A percentile compares a stretch with the other conserved stretches of the same genome.
Evolutionary conservation across 2,329 filamentous ascomycete species (phyloP).

Genomic region (Calonectria crousiana): DNA sequence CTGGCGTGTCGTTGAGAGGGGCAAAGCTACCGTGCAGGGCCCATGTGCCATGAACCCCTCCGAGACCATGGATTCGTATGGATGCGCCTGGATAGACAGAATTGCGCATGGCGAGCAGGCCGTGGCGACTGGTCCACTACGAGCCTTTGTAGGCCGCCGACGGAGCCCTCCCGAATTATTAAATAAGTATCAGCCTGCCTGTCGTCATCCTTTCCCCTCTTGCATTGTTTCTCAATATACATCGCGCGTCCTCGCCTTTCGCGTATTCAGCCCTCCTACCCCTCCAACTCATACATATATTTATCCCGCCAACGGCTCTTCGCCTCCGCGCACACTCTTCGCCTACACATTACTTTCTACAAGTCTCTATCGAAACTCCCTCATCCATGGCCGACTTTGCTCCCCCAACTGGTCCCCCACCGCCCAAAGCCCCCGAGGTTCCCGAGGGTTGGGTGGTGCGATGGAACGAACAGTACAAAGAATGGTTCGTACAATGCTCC

Average conservation of each 20-base stretch:
- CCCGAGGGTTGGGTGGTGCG: conserved; percentile 81
- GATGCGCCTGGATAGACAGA: conserved; percentile 2
- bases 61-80: neutral
- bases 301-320: neutral
- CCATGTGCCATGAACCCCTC: conserved; percentile 9
- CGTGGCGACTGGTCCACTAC: conserved; percentile 12
- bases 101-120: neutral
- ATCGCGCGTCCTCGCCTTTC: neutral
- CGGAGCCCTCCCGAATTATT: neutral
- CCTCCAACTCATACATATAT: neutral
- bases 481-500: conserved; percentile 69
- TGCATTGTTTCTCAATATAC: conserved; percentile 3
- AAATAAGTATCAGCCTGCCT: neutral
- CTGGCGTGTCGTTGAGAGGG: conserved; percentile 1
- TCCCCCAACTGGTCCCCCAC: conserved; percentile 66
- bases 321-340: neutral
- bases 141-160: conserved; percentile 10
- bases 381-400: conserved; percentile 65
- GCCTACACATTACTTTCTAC: neutral
- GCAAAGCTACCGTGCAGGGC: conserved; percentile 1
- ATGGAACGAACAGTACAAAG: conserved; percentile 89
- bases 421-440: conserved; percentile 73
- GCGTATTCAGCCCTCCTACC: neutral
- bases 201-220: neutral
- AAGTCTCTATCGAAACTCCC: neutral